Base-by-base conservation (phyloP, 495 filamentous ascomycete species). In the Hypomontagnella monticulosa region DNA sequence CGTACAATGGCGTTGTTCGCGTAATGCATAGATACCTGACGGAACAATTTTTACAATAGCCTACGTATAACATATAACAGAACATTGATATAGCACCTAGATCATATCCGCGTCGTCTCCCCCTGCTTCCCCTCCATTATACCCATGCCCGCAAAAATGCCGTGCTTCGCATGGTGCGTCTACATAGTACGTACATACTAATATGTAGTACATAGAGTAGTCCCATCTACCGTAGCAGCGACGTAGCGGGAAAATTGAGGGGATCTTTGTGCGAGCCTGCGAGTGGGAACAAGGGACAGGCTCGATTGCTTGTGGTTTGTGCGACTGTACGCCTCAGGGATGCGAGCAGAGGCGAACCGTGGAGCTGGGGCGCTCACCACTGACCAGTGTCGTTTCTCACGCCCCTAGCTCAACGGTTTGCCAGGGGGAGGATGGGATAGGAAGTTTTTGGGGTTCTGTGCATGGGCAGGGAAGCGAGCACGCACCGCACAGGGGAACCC, bases 231-330 rank as follows among this genome's bases (percentile, higher is more conserved):
- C 66, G 66, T 69, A 55, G 50, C 32, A 63, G 18, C 48, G 55
- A 27, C 55, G 37, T 68, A 64, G 60, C 60, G 60, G 66, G 53
- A 64, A 42, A 64, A 64, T 63, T 57, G 56, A 69, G 56, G 60
- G 66, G 60, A 63, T 64, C 60, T 69, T 53, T 69, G 66, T 69
- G 40, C 60, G 60, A 69, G 65, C 50, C 59, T 68, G 65, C 56
- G 66, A 64, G 66, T 52, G 42, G 11, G 60, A 69, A 40, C 66
- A 69, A 69, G 66, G 66, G 66, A 69, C 61, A 57, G 64, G 60
- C 55, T 54, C 66, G 60, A 64, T 64, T 69, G 60, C 66, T 60
- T 57, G 36, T 61, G 66, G 60, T 69, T 69, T 69, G 66, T 69
- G 56, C 51, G 66, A 69, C 63, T 67, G 57, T 40, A 67, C 60